Base-by-base conservation (phyloP, 1,284 basidiomycete genomes). In the Malassezia slooffiae region DNA sequence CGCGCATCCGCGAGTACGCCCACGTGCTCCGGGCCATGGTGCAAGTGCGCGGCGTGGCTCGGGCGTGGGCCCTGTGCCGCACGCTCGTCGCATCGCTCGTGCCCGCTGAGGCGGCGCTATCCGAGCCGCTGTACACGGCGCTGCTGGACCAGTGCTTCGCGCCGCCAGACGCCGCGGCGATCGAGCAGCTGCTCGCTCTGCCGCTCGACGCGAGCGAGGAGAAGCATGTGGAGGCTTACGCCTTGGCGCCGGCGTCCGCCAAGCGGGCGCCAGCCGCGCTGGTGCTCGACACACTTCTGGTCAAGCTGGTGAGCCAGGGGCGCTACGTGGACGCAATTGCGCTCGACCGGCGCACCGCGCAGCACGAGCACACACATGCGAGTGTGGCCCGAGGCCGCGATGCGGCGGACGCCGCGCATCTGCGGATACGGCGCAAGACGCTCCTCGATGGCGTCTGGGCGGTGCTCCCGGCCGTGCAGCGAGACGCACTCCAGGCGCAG, bases 281-380 rank as follows among this genome's bases (percentile, higher is more conserved):
- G 10, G 57, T 57, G 10, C 47, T 57, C 16, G 61, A 64, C 35
- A 54, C 57, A 11, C 46, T 64, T 19, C 50, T 64, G 20, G 43
- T 62, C 29, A 51, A 60, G 19, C 57, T 50, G 34, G 54, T 64
- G 34, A 50, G 51, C 41, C 51, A 58, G 20, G 61, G 59, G 0
- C 42, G 54, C 16, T 64, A 61, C 44, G 51, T 62, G 45, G 59
- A 61, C 39, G 61, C 61, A 0, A 58, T 62, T 26, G 51, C 56
- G 7, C 43, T 62, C n/a, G 58, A 60, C 34, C 44, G 54, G 2
- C 47, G 59, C 30, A 30, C 46, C 4, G 20, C 35, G 11, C 41
- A 38, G 20, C 24, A 20, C 9, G 40, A 48, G 12, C 34, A 35
- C 12, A 31, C 40, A 22, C 20, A 26, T n/a, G 32, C 37, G 12